Evolutionary conservation across 805 yeast genomes (phyloP), one percentile per base, ranked within the genome.

Genomic region (Komagataella pseudopastoris): DNA sequence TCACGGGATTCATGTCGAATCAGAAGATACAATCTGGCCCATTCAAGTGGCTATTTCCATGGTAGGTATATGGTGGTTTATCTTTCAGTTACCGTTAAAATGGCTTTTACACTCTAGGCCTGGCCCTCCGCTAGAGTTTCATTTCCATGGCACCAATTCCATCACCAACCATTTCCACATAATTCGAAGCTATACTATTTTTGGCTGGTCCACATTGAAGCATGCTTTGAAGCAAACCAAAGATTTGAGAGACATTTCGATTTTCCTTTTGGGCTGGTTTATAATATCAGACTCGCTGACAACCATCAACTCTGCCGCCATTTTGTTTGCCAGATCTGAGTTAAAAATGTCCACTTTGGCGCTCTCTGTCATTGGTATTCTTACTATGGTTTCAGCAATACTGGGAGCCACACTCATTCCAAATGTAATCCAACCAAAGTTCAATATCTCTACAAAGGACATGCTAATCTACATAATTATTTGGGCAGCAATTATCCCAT

Each of bases 11-110:
- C 39, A 36, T 22, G 20, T 12, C n/a, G 46, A 20, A 18, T 14
- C 49, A 23, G 52, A 52, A 17, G 56, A 60, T 14, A 51, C 64
- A 10, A 58, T 66, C 6, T 61, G 57, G 51, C 77, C 81, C 6
- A 67, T 84, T 4, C 81, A 81, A 56, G 60, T 75, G 23, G 88
- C 85, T 0, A 74, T 85, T 16, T 68, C 76, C 8, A 62, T 79
- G 30, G 85, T 85, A 16, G 93, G 93, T 1, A 23, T 76, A 1
- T 85, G 93, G 91, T 86, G 95, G 95, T 61, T 82, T 6, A 52
- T 77, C 2, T 85, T 84, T 70, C 88, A 83, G 58, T 50, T 80
- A 3, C 91, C 91, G 2, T 71, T 85, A 43, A 60, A 67, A 1
- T 57, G 71, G 53, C 64, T 77, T 46, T 63, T 86, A 52, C 69